phyloP scores from a whole-genome alignment of 805 yeast species.

The Metschnikowia henanensis region DNA sequence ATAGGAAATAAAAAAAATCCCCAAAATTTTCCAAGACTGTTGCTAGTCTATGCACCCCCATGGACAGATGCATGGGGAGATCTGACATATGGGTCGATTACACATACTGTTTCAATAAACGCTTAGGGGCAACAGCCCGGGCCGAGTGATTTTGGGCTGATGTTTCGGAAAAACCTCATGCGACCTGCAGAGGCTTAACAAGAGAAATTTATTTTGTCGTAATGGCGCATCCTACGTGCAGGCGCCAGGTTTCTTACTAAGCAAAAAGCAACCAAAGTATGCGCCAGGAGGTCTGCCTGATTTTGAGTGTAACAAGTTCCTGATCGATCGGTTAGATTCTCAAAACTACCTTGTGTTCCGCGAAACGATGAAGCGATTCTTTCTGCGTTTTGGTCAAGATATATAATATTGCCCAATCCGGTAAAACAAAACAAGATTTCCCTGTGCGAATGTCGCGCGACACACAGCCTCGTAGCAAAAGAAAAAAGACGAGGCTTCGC shows the following conservation, averaged over 20 bases:
- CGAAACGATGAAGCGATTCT: no score
- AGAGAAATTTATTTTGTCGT: neutral
- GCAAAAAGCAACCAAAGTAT: neutral
- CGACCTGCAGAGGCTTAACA: conserved; percentile 1
- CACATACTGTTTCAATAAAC: neutral
- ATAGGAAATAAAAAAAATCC: neutral
- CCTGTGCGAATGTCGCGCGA: conserved; percentile 2
- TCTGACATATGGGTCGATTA: neutral
- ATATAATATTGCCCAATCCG: neutral
- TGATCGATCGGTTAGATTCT: no score
- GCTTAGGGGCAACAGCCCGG: neutral
- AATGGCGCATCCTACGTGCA: neutral
- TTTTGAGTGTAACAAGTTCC: no score
- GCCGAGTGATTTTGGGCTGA: neutral
- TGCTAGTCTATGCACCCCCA: neutral
- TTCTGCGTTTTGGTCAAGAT: no score
- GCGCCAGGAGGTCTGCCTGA: no score
- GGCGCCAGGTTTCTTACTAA: neutral
- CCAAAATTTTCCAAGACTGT: neutral
- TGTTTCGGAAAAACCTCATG: conserved; percentile 5
- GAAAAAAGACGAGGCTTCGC: neutral
- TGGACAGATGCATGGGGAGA: conserved; percentile 1
- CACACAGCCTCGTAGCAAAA: neutral
- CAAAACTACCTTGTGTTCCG: no score
- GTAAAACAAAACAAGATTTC: neutral